Conservation (phyloP, 73 alveolate genomes). For the Paramecium primaurelia region DNA sequence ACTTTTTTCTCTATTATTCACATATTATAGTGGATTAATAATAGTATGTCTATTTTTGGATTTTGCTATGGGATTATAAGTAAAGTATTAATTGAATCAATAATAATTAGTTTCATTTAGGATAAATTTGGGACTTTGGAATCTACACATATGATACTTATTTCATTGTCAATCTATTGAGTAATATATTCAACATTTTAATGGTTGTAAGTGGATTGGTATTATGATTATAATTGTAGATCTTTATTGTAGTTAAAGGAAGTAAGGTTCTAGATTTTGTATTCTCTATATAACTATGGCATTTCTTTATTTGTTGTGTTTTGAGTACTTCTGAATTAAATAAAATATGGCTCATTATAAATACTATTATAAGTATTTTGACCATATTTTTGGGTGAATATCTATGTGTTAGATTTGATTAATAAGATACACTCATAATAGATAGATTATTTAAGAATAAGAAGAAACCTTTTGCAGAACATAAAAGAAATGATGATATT, state of each 20-base stretch:
- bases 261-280: constrained; percentile 41
- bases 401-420: neutral
- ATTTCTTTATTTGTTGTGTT: neutral
- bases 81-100: neutral
- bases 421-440: neutral
- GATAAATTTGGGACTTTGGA: constrained; percentile 27
- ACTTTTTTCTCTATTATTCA: neutral
- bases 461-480: neutral
- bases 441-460: constrained; percentile 11
- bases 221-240: neutral
- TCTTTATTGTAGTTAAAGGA: neutral
- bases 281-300: neutral
- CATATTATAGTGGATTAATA: neutral
- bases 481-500: constrained; percentile 31
- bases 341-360: neutral
- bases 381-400: constrained; percentile 31
- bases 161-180: neutral
- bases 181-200: neutral
- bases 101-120: constrained; percentile 1
- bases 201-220: constrained; percentile 20
- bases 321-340: neutral
- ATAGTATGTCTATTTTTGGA: neutral
- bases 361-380: neutral
- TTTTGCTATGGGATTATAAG: constrained; percentile 20
- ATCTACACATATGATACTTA: neutral